phyloP scores from a whole-genome alignment of 192 early-diverging fungal genomes.

The Gonapodya prolifera region DNA sequence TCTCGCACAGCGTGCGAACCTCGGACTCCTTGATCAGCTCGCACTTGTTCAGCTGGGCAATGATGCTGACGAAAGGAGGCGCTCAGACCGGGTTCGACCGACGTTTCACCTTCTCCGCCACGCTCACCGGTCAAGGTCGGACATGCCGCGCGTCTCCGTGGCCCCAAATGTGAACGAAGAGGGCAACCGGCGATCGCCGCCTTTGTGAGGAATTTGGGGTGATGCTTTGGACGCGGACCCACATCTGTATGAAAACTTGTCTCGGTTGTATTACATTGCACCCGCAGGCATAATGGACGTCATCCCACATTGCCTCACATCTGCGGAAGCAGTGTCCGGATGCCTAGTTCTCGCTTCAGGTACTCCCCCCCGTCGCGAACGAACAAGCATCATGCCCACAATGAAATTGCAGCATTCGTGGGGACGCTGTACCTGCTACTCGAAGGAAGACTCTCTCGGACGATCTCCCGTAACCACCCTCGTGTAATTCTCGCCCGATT shows the following conservation, averaged over 20 bases:
- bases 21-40: conserved; percentile 85
- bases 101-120: too few relatives aligned
- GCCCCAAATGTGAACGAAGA: too few relatives aligned
- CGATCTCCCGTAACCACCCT: conserved; percentile 31
- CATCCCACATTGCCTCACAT: neutral
- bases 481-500: conserved; percentile 35
- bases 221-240: too few relatives aligned
- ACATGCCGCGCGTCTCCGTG: too few relatives aligned
- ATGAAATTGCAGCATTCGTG: conserved; percentile 21
- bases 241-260: too few relatives aligned
- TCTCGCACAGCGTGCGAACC: conserved; percentile 86
- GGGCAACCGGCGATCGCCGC: too few relatives aligned
- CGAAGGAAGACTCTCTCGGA: conserved; percentile 6
- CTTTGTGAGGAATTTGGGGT: too few relatives aligned
- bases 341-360: neutral
- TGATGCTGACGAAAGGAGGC: conserved; percentile 20
- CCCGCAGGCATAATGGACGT: too few relatives aligned
- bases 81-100: too few relatives aligned
- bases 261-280: too few relatives aligned
- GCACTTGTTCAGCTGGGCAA: conserved; percentile 77
- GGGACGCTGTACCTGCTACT: conserved; percentile 38
- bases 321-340: neutral
- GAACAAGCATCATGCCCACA: neutral
- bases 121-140: too few relatives aligned
- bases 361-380: neutral